A percentile compares a stretch with the other conserved stretches of the same genome.
phyloP scores from a whole-genome alignment of 805 yeast genomes.

The Metschnikowia kofuensis region DNA sequence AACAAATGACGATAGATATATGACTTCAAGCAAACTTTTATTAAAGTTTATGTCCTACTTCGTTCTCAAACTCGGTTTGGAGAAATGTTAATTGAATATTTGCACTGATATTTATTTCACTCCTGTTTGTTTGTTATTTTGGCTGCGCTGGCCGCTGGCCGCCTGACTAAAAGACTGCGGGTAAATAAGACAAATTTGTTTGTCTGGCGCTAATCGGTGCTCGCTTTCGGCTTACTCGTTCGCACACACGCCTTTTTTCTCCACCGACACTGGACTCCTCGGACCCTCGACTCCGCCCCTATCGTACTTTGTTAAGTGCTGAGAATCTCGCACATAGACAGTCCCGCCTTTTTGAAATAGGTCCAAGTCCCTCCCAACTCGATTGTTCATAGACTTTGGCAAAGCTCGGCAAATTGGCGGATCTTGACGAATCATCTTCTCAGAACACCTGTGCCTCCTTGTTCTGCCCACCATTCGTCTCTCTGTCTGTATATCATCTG shows the following conservation, averaged over 20 bases:
- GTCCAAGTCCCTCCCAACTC: neutral
- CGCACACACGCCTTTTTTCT: constrained; percentile 2
- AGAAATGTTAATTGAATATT: too few species aligned
- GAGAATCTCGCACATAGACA: neutral
- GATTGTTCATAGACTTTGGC: neutral
- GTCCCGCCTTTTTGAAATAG: neutral
- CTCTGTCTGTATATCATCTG: neutral
- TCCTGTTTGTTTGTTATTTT: too few species aligned
- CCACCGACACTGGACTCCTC: neutral
- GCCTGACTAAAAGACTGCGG: too few species aligned
- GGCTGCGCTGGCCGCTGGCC: too few species aligned
- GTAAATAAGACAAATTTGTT: too few species aligned
- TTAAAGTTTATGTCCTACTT: too few species aligned
- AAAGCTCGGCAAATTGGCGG: neutral
- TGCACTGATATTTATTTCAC: too few species aligned
- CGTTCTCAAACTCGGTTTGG: too few species aligned
- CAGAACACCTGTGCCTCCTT: constrained; percentile 6
- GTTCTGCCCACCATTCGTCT: constrained; percentile 4
- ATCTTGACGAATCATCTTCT: neutral
- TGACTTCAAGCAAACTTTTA: too few species aligned
- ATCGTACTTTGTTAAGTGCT: neutral
- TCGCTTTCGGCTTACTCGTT: neutral
- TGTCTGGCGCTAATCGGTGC: neutral
- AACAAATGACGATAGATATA: too few species aligned
- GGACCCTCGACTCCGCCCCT: neutral